A percentile compares a stretch with the other conserved stretches of the same genome.
Evolutionary conservation across 352 stramenopile species (phyloP).

Genomic region (Halophytophthora batemanensis): DNA sequence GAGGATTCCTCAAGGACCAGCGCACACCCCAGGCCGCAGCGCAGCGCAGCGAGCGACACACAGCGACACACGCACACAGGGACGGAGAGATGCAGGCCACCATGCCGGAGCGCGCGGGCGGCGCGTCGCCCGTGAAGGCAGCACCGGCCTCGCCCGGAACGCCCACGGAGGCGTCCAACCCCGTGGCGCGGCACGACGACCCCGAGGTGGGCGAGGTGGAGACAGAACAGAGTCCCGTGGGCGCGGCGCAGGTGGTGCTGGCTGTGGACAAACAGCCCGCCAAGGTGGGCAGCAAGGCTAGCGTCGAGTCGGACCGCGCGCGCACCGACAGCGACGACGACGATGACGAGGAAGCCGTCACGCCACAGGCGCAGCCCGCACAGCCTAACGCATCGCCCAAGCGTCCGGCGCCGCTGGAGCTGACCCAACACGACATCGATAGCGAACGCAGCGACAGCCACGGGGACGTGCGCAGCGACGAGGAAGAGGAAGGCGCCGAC

Average conservation of each 20-base stretch:
- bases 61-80: background rate
- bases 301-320: slow-evolving; percentile 27
- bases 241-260: slow-evolving; percentile 1
- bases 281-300: slow-evolving; percentile 11
- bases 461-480: too few relatives aligned
- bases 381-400: slow-evolving; percentile 20
- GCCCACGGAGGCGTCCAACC: background rate
- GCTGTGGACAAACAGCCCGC: slow-evolving; percentile 14
- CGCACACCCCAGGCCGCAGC: background rate
- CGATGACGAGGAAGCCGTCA: slow-evolving; percentile 9
- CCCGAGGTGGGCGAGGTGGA: slow-evolving; percentile 23
- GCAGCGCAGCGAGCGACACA: background rate
- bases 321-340: slow-evolving; percentile 33
- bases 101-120: slow-evolving; percentile 8
- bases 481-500: slow-evolving; percentile 37
- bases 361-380: background rate
- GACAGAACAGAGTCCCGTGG: slow-evolving; percentile 23
- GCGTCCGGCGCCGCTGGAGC: slow-evolving; percentile 17
- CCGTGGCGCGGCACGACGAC: slow-evolving; percentile 6
- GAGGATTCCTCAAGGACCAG: background rate
- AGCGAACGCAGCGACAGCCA: slow-evolving; percentile 30
- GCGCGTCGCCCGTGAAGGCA: slow-evolving; percentile 7
- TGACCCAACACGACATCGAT: slow-evolving; percentile 32
- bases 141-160: slow-evolving; percentile 7
- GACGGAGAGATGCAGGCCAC: slow-evolving; percentile 24